Base-by-base conservation (phyloP, 768 basidiomycete species). In the Gymnopilus dilepis region DNA sequence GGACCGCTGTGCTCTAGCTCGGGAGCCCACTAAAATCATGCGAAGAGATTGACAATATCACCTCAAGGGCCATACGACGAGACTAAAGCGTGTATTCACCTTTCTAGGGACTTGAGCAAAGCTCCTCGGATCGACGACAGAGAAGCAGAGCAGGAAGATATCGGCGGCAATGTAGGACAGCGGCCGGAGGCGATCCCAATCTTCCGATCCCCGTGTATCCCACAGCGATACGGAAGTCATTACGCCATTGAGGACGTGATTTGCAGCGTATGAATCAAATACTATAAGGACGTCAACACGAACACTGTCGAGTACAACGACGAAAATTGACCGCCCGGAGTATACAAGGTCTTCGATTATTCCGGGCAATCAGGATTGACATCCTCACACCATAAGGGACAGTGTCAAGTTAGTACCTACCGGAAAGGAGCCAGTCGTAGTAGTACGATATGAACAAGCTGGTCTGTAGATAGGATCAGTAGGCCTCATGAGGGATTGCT, bases 71-170 rank as follows among this genome's bases (percentile, higher is more conserved):
- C 15, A 40, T 15, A 30, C 30, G 15, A 13, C 8, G 5, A n/a
- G 3, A 1, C 9, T 48, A 26, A 6, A 15, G n/a, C 47, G 15
- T 4, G 40, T n/a, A n/a, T n/a, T n/a, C n/a, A n/a, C 57, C 43
- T 58, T 47, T n/a, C 11, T 48, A 19, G 31, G 12, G 31, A 58
- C 47, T 15, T 48, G 33, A 12, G 48, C 43, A 24, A 34, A 58
- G 26, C 57, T 58, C 8, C 13, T 26, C 13, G 45, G 33, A 12
- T 48, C 30, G 45, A 58, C 43, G 13, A 58, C 21, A 15, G 57
- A 58, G 43, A 58, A 58, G 22, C 57, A 58, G 4, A 58, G 30
- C 6, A 58, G 33, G n/a, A 48, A 58, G 34, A 58, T 26, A 26
- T 58, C 57, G 33, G 57, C 40, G 15, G 48, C 5, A 12, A 37